These are phyloP conservation scores for Stygiomarasmius scandens DNA, from an alignment of 1,284 basidiomycete species.

Conservation along the genomic window DNA sequence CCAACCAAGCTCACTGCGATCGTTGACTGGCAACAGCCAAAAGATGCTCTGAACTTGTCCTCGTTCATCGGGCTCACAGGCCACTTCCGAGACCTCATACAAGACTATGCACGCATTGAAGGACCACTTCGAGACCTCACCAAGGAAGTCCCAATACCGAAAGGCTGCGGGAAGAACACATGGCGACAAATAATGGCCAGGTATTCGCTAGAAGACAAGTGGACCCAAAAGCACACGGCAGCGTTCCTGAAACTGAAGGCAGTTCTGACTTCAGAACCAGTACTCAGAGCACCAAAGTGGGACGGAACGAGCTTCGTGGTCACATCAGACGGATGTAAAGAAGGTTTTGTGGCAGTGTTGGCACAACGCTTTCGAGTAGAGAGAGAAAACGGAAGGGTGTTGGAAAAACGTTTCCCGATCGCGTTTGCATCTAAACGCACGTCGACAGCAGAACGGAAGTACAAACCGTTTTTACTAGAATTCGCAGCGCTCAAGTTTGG, in stretches of 20 bases:
- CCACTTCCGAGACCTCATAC: neutral
- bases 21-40: conserved; percentile 35
- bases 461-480: conserved; percentile 13
- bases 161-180: too few species aligned
- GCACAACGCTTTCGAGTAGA: conserved; percentile 6
- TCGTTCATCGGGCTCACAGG: neutral
- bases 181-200: too few species aligned
- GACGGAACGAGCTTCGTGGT: conserved; percentile 21
- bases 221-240: conserved; percentile 13
- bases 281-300: conserved; percentile 12
- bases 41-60: conserved; percentile 9
- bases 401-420: neutral
- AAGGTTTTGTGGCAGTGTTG: conserved; percentile 22
- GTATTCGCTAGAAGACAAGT: too few species aligned
- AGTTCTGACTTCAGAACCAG: conserved; percentile 17
- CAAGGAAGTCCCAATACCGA: too few species aligned
- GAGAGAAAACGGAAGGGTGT: neutral
- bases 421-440: conserved; percentile 10
- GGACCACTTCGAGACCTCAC: too few species aligned
- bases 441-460: conserved; percentile 8
- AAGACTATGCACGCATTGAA: too few species aligned
- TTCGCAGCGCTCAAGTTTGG: conserved; percentile 12
- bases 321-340: too few species aligned
- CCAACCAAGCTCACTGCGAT: too few species aligned
- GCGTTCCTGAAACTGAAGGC: conserved; percentile 21